Base-by-base conservation (phyloP, 768 basidiomycete species). In the Mycena maculata region DNA sequence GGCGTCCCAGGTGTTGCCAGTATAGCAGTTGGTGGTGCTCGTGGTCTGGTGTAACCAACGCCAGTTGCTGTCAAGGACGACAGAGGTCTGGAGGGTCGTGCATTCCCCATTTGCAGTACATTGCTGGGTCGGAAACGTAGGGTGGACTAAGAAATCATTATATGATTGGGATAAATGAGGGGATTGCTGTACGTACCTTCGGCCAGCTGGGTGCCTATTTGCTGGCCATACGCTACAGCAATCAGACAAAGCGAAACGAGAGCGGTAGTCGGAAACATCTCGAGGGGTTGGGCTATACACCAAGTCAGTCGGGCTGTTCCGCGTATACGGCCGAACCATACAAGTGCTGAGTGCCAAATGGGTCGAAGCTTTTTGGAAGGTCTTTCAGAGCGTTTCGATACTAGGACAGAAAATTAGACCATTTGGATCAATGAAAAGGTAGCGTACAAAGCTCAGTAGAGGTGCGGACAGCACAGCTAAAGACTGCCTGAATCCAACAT, bases 21-120 rank as follows among this genome's bases (percentile, higher is more conserved):
- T 36, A 13, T 36, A 36, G 33, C 33, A 36, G 33, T 36, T 36
- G 33, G 33, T 36, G 6, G 77, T 76, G 25, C 75, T 73, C 44
- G 65, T 62, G 58, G 74, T 77, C 53, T 68, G 72, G 73, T 85
- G 83, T 18, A 80, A 63, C 84, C 84, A 86, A 47, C 86, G 84
- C 85, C 85, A 87, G 79, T 86, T 86, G 60, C 83, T 66, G 73
- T 88, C 86, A 76, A 88, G 81, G 42, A 83, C 82, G 70, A 88
- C 78, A 28, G 76, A 54, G 15, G 77, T 75, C 18, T 55, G 55
- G 45, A 73, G 76, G 16, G 77, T 79, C 8, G 76, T 77, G 76
- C 86, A 86, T 30, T 77, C 75, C 42, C 83, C 84, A 27, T 72
- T 56, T 27, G 78, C 74, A 18, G 85, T 81, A 73, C 87, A 88